Evolutionary conservation across 345 rosid species (phyloP).

Genomic region (Noccaea caerulescens): DNA sequence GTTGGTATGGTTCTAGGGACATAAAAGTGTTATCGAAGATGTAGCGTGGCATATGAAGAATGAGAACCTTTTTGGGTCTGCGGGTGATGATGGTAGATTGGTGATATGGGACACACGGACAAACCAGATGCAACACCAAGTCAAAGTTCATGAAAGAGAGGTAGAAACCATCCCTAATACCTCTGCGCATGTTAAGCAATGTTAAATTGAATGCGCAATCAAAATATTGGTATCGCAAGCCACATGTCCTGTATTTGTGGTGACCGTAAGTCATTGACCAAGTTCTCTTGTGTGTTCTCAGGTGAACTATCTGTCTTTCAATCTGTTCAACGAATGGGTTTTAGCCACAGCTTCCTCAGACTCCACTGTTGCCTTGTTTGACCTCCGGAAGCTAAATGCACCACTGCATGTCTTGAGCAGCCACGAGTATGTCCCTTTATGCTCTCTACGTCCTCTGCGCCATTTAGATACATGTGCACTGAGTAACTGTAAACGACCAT

Average conservation of each 20-base stretch:
- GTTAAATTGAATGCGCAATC: too few species aligned
- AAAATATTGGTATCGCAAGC: neutral
- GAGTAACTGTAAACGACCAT: neutral
- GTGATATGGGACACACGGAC: slow-evolving; percentile 90
- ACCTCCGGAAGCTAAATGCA: slow-evolving; percentile 67
- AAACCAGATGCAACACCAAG: slow-evolving; percentile 61
- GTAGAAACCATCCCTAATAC: slow-evolving; percentile 39
- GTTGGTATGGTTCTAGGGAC: slow-evolving; percentile 57
- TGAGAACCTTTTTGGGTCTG: slow-evolving; percentile 83
- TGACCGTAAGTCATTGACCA: slow-evolving; percentile 3
- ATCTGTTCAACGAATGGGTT: slow-evolving; percentile 82
- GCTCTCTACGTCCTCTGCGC: neutral
- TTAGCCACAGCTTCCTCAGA: slow-evolving; percentile 95
- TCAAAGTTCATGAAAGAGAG: slow-evolving; percentile 90
- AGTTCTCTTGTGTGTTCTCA: slow-evolving; percentile 38
- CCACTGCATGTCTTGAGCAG: slow-evolving; percentile 76
- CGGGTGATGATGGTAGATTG: slow-evolving; percentile 80
- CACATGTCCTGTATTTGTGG: neutral
- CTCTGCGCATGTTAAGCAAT: neutral
- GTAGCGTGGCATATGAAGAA: slow-evolving; percentile 92
- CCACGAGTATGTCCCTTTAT: slow-evolving; percentile 60
- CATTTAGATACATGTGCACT: neutral
- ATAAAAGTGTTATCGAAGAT: slow-evolving; percentile 74
- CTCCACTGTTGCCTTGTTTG: slow-evolving; percentile 77
- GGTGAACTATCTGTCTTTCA: slow-evolving; percentile 88